Percentiles rank a stretch among this genome's conserved stretches.
Conservation (phyloP, 495 filamentous ascomycete genomes). For the Lophium mytilinum region DNA sequence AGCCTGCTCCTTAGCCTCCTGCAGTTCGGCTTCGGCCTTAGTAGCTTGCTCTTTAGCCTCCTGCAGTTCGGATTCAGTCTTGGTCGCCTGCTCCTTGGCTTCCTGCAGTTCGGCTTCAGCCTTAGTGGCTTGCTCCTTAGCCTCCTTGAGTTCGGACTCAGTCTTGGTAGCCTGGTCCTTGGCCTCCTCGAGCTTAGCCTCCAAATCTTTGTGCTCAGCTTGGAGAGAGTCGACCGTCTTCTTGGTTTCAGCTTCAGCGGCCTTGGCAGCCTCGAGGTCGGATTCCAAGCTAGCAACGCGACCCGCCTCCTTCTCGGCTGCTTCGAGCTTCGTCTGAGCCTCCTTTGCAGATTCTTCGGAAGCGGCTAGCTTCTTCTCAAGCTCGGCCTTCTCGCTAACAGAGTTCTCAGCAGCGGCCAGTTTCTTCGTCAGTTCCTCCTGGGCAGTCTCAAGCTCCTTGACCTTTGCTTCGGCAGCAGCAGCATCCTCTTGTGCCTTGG, state of each 20-base stretch:
- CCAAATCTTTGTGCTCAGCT: background rate
- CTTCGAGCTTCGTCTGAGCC: background rate
- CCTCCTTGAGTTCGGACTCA: background rate
- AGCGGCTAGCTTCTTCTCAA: background rate
- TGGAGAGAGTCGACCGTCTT: conserved; percentile 1
- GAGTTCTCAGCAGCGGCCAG: background rate
- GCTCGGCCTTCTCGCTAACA: background rate
- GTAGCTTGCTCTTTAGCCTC: conserved; percentile 1
- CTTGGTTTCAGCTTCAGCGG: background rate
- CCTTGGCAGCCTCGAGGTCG: conserved; percentile 6
- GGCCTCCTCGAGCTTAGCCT: conserved; percentile 4
- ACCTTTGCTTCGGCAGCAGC: background rate
- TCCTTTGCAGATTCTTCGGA: background rate
- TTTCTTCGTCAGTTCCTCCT: background rate
- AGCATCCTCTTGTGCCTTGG: background rate
- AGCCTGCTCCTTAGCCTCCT: background rate
- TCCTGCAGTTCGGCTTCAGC: background rate
- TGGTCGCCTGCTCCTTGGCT: background rate
- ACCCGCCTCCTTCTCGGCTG: background rate
- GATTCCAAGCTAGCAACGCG: background rate
- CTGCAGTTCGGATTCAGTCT: background rate
- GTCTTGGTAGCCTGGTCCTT: background rate
- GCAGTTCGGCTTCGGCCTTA: conserved; percentile 1
- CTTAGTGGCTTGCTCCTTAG: background rate
- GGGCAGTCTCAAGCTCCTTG: background rate